Evolutionary conservation across 257 asterid species (phyloP), one percentile per base, ranked within the genome.

Genomic region (Asclepias syriaca): DNA sequence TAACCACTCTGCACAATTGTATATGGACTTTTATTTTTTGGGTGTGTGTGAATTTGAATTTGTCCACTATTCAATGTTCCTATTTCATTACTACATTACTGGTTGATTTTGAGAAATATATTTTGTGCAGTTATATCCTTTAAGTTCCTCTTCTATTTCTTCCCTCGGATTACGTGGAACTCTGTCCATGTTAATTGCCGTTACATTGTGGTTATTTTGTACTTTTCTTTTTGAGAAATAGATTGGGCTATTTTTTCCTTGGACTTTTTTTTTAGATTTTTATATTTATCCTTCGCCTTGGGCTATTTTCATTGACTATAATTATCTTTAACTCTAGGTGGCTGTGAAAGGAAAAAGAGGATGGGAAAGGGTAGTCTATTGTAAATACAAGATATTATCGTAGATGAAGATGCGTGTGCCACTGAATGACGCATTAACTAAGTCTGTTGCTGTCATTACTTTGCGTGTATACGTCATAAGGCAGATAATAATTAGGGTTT

Each of bases 21-120:
- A 22, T 57, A 6, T 49, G 16, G 45, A 59, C 34, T 34, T 3
- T 34, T 34, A 34, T 34, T 34, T 34, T 34, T 32, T 34, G 21
- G 54, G 15, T 15, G 21, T 14, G 22, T 63, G 55, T 43, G 69
- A 67, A 71, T 56, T 74, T 67, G 39, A 29, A 63, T 37, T 53
- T 12, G 56, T 19, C 7, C 8, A 4, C 11, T 29, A 49, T 12
- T 48, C 39, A 46, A 34, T 2, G 46, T 74, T 37, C 27, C 57
- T 66, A 45, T 55, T 65, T 66, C 61, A 43, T 45, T 19, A 48
- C 45, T 7, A 74, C 51, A 56, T 66, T n/a, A 18, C 40, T 29
- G 4, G 19, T 6, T 64, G 68, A 37, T 16, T 37, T 37, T 64
- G 21, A 6, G 68, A 18, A 64, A 37, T 37, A 18, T 19, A 64